Percentiles rank a stretch among this genome's conserved stretches.
phyloP scores from a whole-genome alignment of 768 basidiomycete species.

The Strobilomyces echinocephalus region DNA sequence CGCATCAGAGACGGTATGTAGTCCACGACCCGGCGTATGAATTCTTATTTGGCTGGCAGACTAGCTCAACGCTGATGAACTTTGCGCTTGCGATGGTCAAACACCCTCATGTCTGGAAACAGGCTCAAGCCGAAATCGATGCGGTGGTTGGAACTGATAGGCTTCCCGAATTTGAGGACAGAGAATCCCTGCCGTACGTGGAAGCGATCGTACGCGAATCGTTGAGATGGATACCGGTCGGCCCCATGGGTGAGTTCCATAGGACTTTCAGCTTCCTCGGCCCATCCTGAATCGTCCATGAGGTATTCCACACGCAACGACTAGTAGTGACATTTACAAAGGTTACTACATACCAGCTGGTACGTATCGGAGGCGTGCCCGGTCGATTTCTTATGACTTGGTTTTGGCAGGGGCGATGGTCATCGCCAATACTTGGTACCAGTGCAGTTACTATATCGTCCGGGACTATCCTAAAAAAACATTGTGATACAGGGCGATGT shows the following conservation, averaged over 20 bases:
- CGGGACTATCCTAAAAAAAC: too few species aligned
- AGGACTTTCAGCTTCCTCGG: neutral
- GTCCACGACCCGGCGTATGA: neutral
- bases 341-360: neutral
- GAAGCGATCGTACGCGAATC: neutral
- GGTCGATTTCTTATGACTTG: neutral
- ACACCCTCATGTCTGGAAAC: too few species aligned
- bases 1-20: neutral
- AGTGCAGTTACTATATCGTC: too few species aligned
- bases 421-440: neutral
- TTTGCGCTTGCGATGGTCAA: too few species aligned
- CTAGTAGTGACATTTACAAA: neutral
- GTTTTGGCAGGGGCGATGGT: neutral
- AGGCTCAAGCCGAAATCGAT: neutral
- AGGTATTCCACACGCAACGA: neutral
- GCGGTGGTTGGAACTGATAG: neutral
- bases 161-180: neutral
- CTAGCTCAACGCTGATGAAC: too few species aligned
- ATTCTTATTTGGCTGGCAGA: too few species aligned
- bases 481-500: too few species aligned
- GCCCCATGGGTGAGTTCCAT: neutral
- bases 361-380: neutral
- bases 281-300: neutral
- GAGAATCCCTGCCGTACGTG: neutral
- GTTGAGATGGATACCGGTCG: neutral